Conservation (phyloP, 2,329 filamentous ascomycete species). For the Nothophoma quercina region DNA sequence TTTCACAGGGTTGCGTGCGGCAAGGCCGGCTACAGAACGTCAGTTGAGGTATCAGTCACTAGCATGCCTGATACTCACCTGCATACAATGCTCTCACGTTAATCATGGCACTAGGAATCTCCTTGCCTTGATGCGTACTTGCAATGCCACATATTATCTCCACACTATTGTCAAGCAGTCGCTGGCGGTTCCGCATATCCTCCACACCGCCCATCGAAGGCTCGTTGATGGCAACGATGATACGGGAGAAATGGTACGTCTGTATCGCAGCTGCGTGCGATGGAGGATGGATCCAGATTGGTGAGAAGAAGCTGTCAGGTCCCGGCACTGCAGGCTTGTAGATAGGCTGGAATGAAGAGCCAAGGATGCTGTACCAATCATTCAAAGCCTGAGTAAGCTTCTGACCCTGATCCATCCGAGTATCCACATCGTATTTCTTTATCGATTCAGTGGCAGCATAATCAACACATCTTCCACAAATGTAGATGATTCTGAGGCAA, state of each 20-base stretch:
- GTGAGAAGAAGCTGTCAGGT: conserved; percentile 24
- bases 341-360: conserved; percentile 55
- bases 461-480: conserved; percentile 65
- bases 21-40: conserved; percentile 37
- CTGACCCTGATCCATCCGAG: conserved; percentile 57
- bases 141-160: conserved; percentile 61
- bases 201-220: conserved; percentile 60
- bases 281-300: conserved; percentile 42
- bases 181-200: conserved; percentile 56
- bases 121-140: conserved; percentile 46
- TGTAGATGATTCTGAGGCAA: conserved; percentile 61
- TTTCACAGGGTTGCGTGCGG: conserved; percentile 39
- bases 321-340: conserved; percentile 36
- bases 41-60: not conserved
- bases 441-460: conserved; percentile 61
- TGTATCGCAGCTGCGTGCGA: conserved; percentile 57
- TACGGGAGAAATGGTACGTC: conserved; percentile 61
- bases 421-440: conserved; percentile 52
- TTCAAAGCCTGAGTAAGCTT: conserved; percentile 58
- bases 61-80: conserved; percentile 24
- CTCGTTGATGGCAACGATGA: conserved; percentile 62
- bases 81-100: conserved; percentile 41
- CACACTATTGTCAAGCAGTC: conserved; percentile 56
- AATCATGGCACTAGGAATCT: conserved; percentile 38
- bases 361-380: conserved; percentile 59